Percentiles rank a stretch among this genome's conserved stretches.
Conservation (phyloP, 2,329 filamentous ascomycete genomes). For the Colletotrichum sansevieriae region DNA sequence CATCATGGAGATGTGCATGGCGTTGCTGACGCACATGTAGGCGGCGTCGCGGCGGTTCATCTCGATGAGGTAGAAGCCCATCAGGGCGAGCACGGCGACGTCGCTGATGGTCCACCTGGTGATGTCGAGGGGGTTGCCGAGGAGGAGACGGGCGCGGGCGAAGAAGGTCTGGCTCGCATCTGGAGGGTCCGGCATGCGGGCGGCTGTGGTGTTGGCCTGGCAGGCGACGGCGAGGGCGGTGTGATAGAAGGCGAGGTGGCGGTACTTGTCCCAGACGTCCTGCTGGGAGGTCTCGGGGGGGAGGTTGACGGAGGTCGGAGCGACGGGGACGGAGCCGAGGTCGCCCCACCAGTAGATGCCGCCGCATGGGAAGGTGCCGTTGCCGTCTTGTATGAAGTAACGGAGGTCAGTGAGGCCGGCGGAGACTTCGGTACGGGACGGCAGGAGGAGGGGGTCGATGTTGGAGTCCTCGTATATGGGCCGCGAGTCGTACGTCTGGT, state of each 20-base stretch:
- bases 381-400: slow-evolving; percentile 60
- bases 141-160: slow-evolving; percentile 56
- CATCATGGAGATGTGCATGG: slow-evolving; percentile 62
- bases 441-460: slow-evolving; percentile 57
- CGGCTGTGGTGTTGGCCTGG: slow-evolving; percentile 48
- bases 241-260: slow-evolving; percentile 60
- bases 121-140: slow-evolving; percentile 63
- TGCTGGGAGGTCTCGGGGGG: slow-evolving; percentile 43
- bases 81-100: slow-evolving; percentile 59
- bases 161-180: slow-evolving; percentile 59
- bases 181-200: slow-evolving; percentile 47
- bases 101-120: slow-evolving; percentile 57
- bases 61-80: slow-evolving; percentile 64
- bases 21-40: slow-evolving; percentile 60
- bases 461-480: slow-evolving; percentile 52
- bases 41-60: slow-evolving; percentile 63
- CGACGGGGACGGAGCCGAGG: slow-evolving; percentile 50
- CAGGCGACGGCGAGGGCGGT: slow-evolving; percentile 58
- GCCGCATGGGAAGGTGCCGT: slow-evolving; percentile 56
- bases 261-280: slow-evolving; percentile 45
- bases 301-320: slow-evolving; percentile 43
- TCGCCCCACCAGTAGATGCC: slow-evolving; percentile 64
- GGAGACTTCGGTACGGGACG: slow-evolving; percentile 52
- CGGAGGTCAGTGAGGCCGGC: slow-evolving; percentile 56
- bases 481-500: slow-evolving; percentile 62